phyloP scores from a whole-genome alignment of 2,329 filamentous ascomycete genomes.

The Ophiostoma perfectum region DNA sequence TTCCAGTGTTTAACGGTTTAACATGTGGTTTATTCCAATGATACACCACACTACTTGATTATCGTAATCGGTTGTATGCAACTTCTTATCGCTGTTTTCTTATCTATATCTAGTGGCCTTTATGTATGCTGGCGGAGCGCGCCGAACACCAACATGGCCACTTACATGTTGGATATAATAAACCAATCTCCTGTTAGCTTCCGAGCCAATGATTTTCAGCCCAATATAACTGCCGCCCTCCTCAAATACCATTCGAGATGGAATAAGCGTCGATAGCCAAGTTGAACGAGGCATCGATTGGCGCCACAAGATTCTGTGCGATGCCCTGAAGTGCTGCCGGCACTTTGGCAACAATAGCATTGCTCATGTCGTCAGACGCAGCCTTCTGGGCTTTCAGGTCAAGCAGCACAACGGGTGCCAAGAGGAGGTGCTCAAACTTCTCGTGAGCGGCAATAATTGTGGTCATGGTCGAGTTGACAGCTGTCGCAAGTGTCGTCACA shows the following conservation, averaged over 20 bases:
- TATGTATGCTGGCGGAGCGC: too few relatives aligned
- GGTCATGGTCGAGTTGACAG: slow-evolving; percentile 38
- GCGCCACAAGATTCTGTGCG: slow-evolving; percentile 35
- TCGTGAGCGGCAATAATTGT: slow-evolving; percentile 38
- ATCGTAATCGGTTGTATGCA: too few relatives aligned
- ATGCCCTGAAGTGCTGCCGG: slow-evolving; percentile 33
- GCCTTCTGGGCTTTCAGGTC: slow-evolving; percentile 39
- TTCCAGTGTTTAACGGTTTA: too few relatives aligned
- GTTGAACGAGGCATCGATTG: slow-evolving; percentile 38
- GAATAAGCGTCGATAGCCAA: slow-evolving; percentile 33
- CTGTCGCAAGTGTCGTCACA: slow-evolving; percentile 34
- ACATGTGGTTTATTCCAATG: too few relatives aligned
- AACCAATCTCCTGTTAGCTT: too few relatives aligned
- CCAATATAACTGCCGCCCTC: too few relatives aligned
- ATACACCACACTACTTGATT: too few relatives aligned
- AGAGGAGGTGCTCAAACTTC: slow-evolving; percentile 41
- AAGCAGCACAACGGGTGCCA: slow-evolving; percentile 41
- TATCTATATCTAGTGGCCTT: too few relatives aligned
- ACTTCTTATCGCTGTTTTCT: too few relatives aligned
- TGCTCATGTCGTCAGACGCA: slow-evolving; percentile 38
- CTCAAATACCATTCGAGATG: slow-evolving; percentile 16
- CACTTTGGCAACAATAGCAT: slow-evolving; percentile 38
- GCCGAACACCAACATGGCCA: too few relatives aligned
- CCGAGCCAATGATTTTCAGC: too few relatives aligned
- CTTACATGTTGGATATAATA: too few relatives aligned